Base-by-base conservation (phyloP, 164 flowering plant species). In the Nelumbo lutea region DNA sequence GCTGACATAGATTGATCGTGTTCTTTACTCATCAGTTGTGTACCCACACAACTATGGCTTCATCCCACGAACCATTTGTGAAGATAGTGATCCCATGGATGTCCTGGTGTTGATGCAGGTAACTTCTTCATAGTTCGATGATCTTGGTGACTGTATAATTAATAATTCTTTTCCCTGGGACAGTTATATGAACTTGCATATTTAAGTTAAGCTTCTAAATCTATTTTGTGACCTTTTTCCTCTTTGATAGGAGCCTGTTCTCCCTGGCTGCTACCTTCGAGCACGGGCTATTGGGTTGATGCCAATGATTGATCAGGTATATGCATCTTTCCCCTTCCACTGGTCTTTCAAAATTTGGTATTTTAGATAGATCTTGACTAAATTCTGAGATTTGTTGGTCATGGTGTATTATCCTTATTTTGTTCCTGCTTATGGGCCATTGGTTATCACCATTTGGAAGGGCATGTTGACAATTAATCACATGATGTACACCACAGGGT, bases 401-500 rank as follows among this genome's bases (percentile, higher is more conserved):
- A 53, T 53, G 57, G 57, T 53, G 57, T 3, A 3, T 4, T 9
- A 10, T 53, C 14, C 14, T 3, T 11, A 1, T 11, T 53, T 11
- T 53, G 3, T 27, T 27, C 14, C 57, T 13, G 11, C 14, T 53
- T 53, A 9, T 53, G 15, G n/a, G 14, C 57, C 57, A 1, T 53
- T 8, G 57, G 4, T 53, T 53, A 53, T 10, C 3, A 3, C 11
- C 3, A 11, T 53, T 10, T 53, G 3, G 4, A 11, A 53, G 14
- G 57, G 14, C 15, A 11, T 53, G 55, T 9, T 11, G 14, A 2
- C 14, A 53, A 53, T 53, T 13, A 9, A 53, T 53, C 11, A 53
- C 11, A 11, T 53, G 3, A 13, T 53, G 40, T 42, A n/a, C 14
- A 42, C 64, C 53, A 6, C 73, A 87, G 88, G 91, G 91, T 55